Evolutionary conservation across 2,329 filamentous ascomycete species (phyloP), one percentile per base, ranked within the genome.

Genomic region (Chaetomiaceae sp.): DNA sequence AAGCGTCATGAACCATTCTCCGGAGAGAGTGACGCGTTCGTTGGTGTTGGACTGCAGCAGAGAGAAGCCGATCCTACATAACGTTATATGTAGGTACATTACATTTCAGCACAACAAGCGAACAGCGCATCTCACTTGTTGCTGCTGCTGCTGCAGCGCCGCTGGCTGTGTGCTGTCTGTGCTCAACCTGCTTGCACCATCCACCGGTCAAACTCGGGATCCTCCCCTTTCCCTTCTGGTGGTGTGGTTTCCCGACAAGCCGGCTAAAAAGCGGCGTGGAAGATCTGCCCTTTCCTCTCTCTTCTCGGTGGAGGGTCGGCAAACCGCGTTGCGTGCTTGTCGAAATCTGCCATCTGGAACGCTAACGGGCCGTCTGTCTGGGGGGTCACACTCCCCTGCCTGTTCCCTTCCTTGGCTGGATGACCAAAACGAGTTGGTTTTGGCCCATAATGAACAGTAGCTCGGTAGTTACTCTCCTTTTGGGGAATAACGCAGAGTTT

Each of bases 131-230:
- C n/a, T n/a, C n/a, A n/a, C n/a, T n/a, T n/a, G n/a, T n/a, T n/a
- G n/a, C n/a, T n/a, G n/a, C n/a, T n/a, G n/a, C n/a, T n/a, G n/a
- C n/a, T n/a, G n/a, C n/a, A n/a, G n/a, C n/a, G n/a, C n/a, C n/a
- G n/a, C n/a, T n/a, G n/a, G n/a, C n/a, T n/a, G n/a, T n/a, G n/a
- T n/a, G n/a, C 37, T 25, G 27, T 29, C 40, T 30, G 40, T 42
- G 23, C 38, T 9, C 20, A 23, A 16, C 11, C 25, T 29, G 23
- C 45, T 38, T 38, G 45, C 45, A n/a, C n/a, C n/a, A 48, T 48
- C 29, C 45, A 38, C 45, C 45, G 45, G 45, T 34, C 45, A 10
- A 10, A 37, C 21, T 37, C 44, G 44, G 44, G 14, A 37, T 47
- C 44, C 33, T 47, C 29, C 33, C 23, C n/a, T 29, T 11, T 38